These are phyloP conservation scores for Phytopythium helicoides DNA, from an alignment of 352 stramenopile species.

Conservation along the genomic window DNA sequence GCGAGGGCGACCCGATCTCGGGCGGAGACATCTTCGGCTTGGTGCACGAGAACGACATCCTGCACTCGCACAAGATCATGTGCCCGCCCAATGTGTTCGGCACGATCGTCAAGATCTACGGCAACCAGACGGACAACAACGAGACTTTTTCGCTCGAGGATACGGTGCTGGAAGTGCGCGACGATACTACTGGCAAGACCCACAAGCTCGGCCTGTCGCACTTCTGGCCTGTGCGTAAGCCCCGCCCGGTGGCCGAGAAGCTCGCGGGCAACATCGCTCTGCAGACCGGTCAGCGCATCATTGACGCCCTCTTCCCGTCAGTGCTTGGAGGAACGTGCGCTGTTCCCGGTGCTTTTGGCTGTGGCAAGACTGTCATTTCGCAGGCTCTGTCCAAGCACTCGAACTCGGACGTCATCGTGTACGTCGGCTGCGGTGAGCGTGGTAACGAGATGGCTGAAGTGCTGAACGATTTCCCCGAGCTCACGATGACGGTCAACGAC, in stretches of 20 bases:
- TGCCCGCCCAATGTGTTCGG: conserved; percentile 99
- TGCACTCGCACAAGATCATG: conserved; percentile 99
- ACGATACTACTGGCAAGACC: conserved; percentile 94
- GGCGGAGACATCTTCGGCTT: conserved; percentile 98
- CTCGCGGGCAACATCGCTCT: conserved; percentile 96
- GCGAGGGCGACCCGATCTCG: conserved; percentile 93
- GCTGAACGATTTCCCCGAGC: conserved; percentile 98
- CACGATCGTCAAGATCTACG: conserved; percentile 98
- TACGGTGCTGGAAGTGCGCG: conserved; percentile 98
- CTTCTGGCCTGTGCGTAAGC: conserved; percentile 98
- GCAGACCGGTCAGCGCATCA: conserved; percentile 98
- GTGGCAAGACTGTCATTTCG: conserved; percentile 99
- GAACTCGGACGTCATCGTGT: conserved; percentile 99
- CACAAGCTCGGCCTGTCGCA: conserved; percentile 96
- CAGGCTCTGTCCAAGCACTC: conserved; percentile 99
- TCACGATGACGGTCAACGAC: conserved; percentile 98
- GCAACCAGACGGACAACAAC: conserved; percentile 94
- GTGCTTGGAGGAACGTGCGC: conserved; percentile 98
- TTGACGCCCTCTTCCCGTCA: conserved; percentile 99
- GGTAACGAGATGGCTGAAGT: conserved; percentile 99
- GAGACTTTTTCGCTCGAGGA: conserved; percentile 97
- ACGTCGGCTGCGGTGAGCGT: conserved; percentile 98
- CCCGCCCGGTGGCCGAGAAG: conserved; percentile 97
- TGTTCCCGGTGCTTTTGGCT: conserved; percentile 99
- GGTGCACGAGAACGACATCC: conserved; percentile 99